Percentiles rank a stretch among this genome's conserved stretches.
These are phyloP conservation scores for Leishmania arabica DNA, from an alignment of 208 protist genomes.

Conservation along the genomic window DNA sequence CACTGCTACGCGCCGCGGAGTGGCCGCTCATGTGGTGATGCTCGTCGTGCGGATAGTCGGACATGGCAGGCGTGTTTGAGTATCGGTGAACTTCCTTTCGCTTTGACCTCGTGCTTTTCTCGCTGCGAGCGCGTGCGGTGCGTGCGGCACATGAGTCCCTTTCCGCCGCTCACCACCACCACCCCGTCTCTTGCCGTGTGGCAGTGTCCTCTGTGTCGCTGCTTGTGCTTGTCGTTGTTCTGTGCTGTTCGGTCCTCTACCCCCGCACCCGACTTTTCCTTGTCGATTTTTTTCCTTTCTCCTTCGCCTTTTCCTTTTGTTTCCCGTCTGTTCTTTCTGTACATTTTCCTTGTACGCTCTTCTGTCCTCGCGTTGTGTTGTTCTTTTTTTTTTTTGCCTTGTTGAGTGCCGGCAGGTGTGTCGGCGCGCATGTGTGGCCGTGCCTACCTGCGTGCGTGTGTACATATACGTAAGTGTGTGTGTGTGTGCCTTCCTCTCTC, in stretches of 20 bases:
- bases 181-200: neutral
- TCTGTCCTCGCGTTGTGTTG: neutral
- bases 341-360: neutral
- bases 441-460: neutral
- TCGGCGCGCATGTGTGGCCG: too few relatives aligned
- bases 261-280: neutral
- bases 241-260: neutral
- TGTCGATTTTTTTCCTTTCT: neutral
- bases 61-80: neutral
- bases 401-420: neutral
- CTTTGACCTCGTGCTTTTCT: neutral
- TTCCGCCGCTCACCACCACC: neutral
- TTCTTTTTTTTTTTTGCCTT: slow-evolving; percentile 12
- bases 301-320: neutral
- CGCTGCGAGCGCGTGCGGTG: neutral
- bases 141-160: neutral
- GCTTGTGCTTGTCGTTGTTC: neutral
- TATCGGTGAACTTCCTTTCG: neutral
- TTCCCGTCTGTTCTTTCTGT: neutral
- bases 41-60: neutral
- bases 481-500: too few relatives aligned
- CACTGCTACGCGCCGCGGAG: neutral
- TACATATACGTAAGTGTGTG: too few relatives aligned
- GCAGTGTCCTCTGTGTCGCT: neutral
- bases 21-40: neutral